phyloP scores from a whole-genome alignment of 2,329 filamentous ascomycete species.

The Fusarium sp. region DNA sequence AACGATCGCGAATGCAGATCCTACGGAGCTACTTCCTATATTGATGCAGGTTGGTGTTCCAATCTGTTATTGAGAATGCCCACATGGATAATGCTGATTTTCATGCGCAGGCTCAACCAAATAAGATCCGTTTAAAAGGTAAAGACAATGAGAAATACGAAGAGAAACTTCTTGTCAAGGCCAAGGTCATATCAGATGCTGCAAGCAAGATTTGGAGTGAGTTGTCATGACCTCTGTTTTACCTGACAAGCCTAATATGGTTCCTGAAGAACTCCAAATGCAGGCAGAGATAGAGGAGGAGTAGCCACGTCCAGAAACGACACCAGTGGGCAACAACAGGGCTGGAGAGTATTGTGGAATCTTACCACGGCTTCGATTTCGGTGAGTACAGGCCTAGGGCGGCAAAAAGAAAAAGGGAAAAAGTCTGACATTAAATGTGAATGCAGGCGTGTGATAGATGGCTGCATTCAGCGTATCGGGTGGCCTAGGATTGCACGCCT shows the following conservation, averaged over 20 bases:
- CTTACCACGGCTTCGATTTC: not conserved
- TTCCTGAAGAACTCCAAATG: conserved; percentile 56
- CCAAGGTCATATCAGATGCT: conserved; percentile 71
- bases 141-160: conserved; percentile 66
- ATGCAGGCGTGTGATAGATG: conserved; percentile 12
- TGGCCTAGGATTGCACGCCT: not conserved
- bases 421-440: conserved; percentile 5
- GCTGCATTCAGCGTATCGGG: conserved; percentile 7
- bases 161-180: conserved; percentile 71
- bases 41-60: conserved; percentile 67
- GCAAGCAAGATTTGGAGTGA: conserved; percentile 75
- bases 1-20: conserved; percentile 72
- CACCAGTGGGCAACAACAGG: not conserved
- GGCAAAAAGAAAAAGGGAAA: conserved; percentile 9
- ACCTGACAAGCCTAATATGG: not conserved
- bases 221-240: conserved; percentile 37
- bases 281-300: conserved; percentile 59
- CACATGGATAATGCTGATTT: not conserved
- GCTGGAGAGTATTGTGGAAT: not conserved
- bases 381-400: conserved; percentile 11
- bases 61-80: not conserved
- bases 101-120: conserved; percentile 67
- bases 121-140: conserved; percentile 65
- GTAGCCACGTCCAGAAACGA: conserved; percentile 22
- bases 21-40: conserved; percentile 73